Base-by-base conservation (phyloP, 2,329 filamentous ascomycete species). In the Penicillium polonicum region DNA sequence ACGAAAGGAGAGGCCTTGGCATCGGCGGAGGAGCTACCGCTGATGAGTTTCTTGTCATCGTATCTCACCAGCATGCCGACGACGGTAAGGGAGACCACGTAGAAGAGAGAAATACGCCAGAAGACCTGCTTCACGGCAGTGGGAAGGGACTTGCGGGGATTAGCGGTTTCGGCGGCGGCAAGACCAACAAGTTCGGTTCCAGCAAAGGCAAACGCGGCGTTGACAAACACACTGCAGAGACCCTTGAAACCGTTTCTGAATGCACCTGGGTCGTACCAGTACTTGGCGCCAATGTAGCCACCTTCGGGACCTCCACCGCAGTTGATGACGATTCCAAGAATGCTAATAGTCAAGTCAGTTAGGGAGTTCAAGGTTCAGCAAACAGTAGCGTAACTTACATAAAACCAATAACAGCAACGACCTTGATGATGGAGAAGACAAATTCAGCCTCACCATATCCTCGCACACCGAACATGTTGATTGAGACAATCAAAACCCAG, bases 91-190 rank as follows among this genome's bases (percentile, higher is more conserved):
- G 90, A 89, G 35, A 95, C 86, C 49, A 97, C 82, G 77, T 96
- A 97, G 79, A 97, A 97, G 56, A 95, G 82, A 4, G 87, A 86
- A 70, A 96, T 96, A 68, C 92, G 88, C 92, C 92, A 97, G 75
- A 96, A 96, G 23, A 96, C 91, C 73, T 96, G 92, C 77, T 95
- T 96, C 68, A 95, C 86, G 13, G 92, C 92, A 0, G 87, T 91
- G 0, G 92, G 92, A 0, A 97, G 81, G 1, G 88, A 90, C 71
- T 94, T 83, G 57, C 79, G 75, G 36, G 84, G 83, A 61, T 85
- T 83, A 21, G 75, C 75, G 10, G 83, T 82, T 70, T 86, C 83
- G 23, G 83, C 83, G 39, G 83, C 83, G 25, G 83, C 82, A 44
- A 86, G 74, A 68, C 84, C 85, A 43, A 85, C 82, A 38, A 87